phyloP scores from a whole-genome alignment of 768 basidiomycete genomes.

The Lactifluus subvellereus region DNA sequence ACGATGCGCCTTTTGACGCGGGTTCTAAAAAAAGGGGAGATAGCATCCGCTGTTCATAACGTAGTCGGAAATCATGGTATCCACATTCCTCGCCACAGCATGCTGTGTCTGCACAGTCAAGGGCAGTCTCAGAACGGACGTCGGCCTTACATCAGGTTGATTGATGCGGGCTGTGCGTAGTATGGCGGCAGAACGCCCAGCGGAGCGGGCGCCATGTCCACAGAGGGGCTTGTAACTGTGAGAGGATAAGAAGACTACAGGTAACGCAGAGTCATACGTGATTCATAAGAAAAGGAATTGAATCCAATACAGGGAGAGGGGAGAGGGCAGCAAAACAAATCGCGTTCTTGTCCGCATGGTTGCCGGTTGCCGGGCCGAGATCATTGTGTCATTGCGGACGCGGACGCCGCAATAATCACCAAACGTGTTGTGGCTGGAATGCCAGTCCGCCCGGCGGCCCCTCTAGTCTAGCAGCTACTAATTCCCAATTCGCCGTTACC shows the following conservation, averaged over 20 bases:
- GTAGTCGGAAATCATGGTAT: background rate
- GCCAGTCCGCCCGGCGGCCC: background rate
- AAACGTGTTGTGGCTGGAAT: background rate
- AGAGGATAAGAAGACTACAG: no score
- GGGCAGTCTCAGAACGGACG: background rate
- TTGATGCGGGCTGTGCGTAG: constrained; percentile 12
- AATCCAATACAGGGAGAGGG: no score
- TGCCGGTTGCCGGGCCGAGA: background rate
- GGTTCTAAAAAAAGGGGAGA: background rate
- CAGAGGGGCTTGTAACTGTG: background rate
- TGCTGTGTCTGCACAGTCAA: background rate
- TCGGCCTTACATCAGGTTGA: background rate
- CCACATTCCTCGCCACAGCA: background rate
- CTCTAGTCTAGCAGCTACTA: background rate
- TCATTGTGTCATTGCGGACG: no score
- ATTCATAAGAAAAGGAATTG: no score
- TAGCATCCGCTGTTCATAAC: no score
- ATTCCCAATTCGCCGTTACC: background rate
- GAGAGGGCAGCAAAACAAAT: no score
- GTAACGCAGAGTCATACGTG: no score
- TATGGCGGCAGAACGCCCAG: background rate
- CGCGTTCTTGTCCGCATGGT: no score
- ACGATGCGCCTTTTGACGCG: no score
- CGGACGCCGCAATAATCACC: no score
- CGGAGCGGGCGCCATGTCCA: background rate